Conservation (phyloP, 805 yeast genomes). For the Candida methanosorbosa region DNA sequence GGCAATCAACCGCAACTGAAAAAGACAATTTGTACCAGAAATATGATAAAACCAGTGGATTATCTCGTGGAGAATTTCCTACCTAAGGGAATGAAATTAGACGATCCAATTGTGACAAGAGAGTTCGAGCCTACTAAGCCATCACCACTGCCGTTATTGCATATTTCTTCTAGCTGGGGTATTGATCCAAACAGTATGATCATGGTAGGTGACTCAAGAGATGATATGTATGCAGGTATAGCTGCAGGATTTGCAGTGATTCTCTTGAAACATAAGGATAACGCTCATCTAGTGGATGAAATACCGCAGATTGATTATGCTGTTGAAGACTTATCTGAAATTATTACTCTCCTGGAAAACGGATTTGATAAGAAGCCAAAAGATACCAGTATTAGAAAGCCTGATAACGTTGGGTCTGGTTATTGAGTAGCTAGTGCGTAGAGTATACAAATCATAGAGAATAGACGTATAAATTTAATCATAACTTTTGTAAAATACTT, state of each 20-base stretch:
- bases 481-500: neutral
- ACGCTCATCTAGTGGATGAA: slow-evolving; percentile 31
- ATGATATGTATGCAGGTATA: slow-evolving; percentile 58
- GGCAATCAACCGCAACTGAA: slow-evolving; percentile 21
- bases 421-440: no score
- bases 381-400: no score
- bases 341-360: slow-evolving; percentile 24
- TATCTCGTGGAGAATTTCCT: slow-evolving; percentile 39
- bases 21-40: slow-evolving; percentile 58
- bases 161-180: slow-evolving; percentile 44
- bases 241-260: slow-evolving; percentile 56
- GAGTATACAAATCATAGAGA: neutral
- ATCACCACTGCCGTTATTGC: slow-evolving; percentile 50
- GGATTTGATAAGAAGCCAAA: slow-evolving; percentile 23
- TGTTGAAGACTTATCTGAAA: slow-evolving; percentile 28
- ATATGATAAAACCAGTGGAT: slow-evolving; percentile 43
- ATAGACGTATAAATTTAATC: neutral
- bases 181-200: slow-evolving; percentile 36
- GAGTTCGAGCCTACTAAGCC: slow-evolving; percentile 65
- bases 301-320: slow-evolving; percentile 27
- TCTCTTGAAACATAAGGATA: slow-evolving; percentile 43
- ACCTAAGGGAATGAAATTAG: slow-evolving; percentile 25
- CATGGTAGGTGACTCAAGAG: slow-evolving; percentile 71
- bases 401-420: neutral
- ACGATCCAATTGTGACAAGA: slow-evolving; percentile 50